Conservation (phyloP, 805 yeast species). For the Kluyveromyces dobzhanskii region DNA sequence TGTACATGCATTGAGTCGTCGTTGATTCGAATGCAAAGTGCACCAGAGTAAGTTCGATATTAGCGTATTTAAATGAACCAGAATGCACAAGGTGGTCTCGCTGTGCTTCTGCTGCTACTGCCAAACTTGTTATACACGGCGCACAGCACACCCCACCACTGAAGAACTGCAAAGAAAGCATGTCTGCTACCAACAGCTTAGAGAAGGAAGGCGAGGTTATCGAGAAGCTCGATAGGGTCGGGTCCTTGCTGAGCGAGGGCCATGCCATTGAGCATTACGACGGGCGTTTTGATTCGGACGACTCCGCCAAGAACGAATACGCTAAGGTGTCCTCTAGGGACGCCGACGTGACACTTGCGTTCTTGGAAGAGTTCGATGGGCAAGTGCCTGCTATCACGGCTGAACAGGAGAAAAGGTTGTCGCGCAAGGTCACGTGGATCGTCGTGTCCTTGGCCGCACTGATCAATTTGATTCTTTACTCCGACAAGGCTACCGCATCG, state of each 20-base stretch:
- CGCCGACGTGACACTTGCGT: slow-evolving; percentile 34
- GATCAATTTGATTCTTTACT: slow-evolving; percentile 37
- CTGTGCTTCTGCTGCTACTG: too few relatives aligned
- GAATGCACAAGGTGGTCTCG: too few relatives aligned
- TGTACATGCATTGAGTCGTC: too few relatives aligned
- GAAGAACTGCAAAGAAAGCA: too few relatives aligned
- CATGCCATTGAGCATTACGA: neutral
- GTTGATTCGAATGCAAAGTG: too few relatives aligned
- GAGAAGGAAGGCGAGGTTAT: neutral
- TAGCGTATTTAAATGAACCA: too few relatives aligned
- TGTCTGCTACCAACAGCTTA: neutral
- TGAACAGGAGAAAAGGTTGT: slow-evolving; percentile 33
- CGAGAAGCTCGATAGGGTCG: neutral
- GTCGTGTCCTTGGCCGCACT: slow-evolving; percentile 32
- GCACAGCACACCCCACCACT: too few relatives aligned
- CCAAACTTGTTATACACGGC: too few relatives aligned
- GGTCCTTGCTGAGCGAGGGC: neutral
- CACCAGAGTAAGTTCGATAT: too few relatives aligned
- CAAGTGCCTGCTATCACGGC: slow-evolving; percentile 34
- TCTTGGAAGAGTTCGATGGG: slow-evolving; percentile 30
- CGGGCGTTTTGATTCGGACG: neutral
- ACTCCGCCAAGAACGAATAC: neutral
- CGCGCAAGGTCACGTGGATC: slow-evolving; percentile 32
- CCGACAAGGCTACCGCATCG: slow-evolving; percentile 45
- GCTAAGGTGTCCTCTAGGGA: slow-evolving; percentile 25